These are phyloP conservation scores for Trichoderma sp. DNA, from an alignment of 2,329 filamentous ascomycete genomes.

Conservation along the genomic window DNA sequence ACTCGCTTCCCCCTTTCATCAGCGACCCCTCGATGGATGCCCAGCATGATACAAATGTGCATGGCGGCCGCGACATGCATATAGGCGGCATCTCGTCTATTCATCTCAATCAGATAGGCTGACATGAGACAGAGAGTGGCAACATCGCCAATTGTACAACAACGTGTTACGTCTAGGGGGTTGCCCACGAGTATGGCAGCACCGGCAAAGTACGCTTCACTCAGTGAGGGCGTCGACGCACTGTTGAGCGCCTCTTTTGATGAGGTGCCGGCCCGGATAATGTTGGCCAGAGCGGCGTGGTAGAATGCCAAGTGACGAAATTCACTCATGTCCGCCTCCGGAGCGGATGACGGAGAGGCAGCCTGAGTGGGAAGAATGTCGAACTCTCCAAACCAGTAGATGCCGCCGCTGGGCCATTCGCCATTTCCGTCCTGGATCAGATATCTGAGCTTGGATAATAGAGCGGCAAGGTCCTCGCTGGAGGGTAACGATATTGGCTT, in stretches of 20 bases:
- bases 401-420: conserved; percentile 44
- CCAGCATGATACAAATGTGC: conserved; percentile 48
- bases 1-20: conserved; percentile 46
- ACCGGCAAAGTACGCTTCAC: conserved; percentile 46
- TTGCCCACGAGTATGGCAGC: conserved; percentile 46
- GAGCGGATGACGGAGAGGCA: conserved; percentile 18
- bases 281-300: conserved; percentile 45
- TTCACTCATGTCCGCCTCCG: conserved; percentile 28
- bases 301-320: conserved; percentile 45
- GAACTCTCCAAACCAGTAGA: conserved; percentile 49
- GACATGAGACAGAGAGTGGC: conserved; percentile 47
- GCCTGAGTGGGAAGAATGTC: conserved; percentile 32
- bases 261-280: conserved; percentile 32
- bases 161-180: conserved; percentile 43
- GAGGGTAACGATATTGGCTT: conserved; percentile 42
- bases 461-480: conserved; percentile 36
- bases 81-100: conserved; percentile 49
- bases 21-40: conserved; percentile 45
- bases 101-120: conserved; percentile 49
- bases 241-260: conserved; percentile 20
- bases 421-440: conserved; percentile 47
- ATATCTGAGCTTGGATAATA: conserved; percentile 42
- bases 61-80: conserved; percentile 48
- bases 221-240: conserved; percentile 29
- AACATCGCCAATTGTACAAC: conserved; percentile 42